These are phyloP conservation scores for Apophysomyces variabilis DNA, from an alignment of 371 early-diverging fungal species.

Conservation along the genomic window DNA sequence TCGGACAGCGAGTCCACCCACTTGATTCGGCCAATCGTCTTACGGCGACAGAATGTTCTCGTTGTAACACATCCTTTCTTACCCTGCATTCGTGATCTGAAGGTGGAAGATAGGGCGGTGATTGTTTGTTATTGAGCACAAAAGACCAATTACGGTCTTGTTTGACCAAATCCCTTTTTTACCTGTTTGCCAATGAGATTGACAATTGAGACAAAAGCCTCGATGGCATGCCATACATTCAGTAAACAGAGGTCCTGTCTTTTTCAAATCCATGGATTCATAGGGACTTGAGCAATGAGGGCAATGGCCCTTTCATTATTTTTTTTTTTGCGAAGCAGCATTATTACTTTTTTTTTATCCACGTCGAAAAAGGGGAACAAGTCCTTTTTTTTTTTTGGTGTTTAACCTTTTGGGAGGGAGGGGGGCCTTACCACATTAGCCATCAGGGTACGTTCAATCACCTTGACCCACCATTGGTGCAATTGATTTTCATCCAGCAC, in stretches of 20 bases:
- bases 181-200: constrained; percentile 13
- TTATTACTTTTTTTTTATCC: no score
- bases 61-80: background rate
- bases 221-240: constrained; percentile 14
- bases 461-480: constrained; percentile 16
- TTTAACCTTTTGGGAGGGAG: no score
- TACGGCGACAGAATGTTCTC: background rate
- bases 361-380: no score
- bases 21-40: constrained; percentile 2
- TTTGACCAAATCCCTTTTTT: no score
- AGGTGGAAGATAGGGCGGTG: no score
- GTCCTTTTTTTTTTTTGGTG: no score
- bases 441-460: constrained; percentile 15
- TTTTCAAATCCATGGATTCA: background rate
- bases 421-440: constrained; percentile 8
- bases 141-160: no score
- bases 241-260: background rate
- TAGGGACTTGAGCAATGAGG: constrained; percentile 1
- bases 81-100: no score
- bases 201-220: constrained; percentile 13
- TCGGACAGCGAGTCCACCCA: constrained; percentile 3
- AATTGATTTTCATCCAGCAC: background rate
- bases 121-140: no score
- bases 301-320: background rate
- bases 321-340: no score